Evolutionary conservation across 2,329 filamentous ascomycete genomes (phyloP).

Genomic region (Exophiala oligosperma): DNA sequence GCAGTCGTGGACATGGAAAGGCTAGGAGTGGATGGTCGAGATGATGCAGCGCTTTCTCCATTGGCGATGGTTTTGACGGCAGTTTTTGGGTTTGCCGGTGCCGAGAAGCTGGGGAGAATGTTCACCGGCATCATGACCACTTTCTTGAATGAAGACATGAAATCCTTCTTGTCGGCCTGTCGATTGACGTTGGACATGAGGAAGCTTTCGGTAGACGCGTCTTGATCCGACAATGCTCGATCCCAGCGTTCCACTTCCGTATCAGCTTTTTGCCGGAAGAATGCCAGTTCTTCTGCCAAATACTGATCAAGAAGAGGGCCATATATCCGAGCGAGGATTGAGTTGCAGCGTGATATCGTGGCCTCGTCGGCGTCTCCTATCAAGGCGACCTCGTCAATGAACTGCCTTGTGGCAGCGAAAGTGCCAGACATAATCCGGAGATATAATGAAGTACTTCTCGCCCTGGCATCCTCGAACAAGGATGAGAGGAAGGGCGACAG

Average conservation of each 20-base stretch:
- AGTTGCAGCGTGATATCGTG: slow-evolving; percentile 64
- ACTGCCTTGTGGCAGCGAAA: slow-evolving; percentile 80
- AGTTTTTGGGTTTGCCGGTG: slow-evolving; percentile 45
- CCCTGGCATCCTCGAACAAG: slow-evolving; percentile 84
- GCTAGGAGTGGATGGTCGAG: slow-evolving; percentile 33
- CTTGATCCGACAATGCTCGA: slow-evolving; percentile 85
- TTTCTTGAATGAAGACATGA: slow-evolving; percentile 94
- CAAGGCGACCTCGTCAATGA: slow-evolving; percentile 70
- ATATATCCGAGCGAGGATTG: slow-evolving; percentile 71
- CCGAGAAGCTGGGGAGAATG: slow-evolving; percentile 70
- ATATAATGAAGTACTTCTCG: slow-evolving; percentile 72
- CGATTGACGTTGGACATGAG: slow-evolving; percentile 95
- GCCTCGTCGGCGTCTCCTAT: slow-evolving; percentile 58
- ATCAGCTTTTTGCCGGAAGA: slow-evolving; percentile 76
- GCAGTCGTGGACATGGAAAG: slow-evolving; percentile 35
- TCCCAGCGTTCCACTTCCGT: slow-evolving; percentile 83
- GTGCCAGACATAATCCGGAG: slow-evolving; percentile 82
- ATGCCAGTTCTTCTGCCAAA: slow-evolving; percentile 84
- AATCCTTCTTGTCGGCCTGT: slow-evolving; percentile 94
- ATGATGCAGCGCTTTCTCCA: slow-evolving; percentile 24
- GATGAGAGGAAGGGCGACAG: slow-evolving; percentile 83
- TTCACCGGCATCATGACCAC: slow-evolving; percentile 99
- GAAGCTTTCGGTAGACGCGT: slow-evolving; percentile 86
- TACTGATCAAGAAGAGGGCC: slow-evolving; percentile 94
- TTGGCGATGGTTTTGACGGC: slow-evolving; percentile 32